Evolutionary conservation across 441 rosid species (phyloP).

Genomic region (Populus trichocarpa): DNA sequence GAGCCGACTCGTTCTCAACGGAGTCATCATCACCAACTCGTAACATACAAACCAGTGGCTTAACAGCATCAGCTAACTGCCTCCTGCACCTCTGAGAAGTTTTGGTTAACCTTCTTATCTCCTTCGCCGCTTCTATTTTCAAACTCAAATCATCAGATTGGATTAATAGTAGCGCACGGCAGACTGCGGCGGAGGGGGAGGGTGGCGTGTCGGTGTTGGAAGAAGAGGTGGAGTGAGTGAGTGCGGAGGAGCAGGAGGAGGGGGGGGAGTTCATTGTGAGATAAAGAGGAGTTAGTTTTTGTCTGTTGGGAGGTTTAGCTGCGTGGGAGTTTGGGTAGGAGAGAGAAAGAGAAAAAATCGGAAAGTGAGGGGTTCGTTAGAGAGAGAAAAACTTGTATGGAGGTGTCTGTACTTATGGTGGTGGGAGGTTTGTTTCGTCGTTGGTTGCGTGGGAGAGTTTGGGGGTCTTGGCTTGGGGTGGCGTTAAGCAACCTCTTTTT

Average conservation of each 20-base stretch:
- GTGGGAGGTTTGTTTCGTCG: neutral
- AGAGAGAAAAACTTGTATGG: neutral
- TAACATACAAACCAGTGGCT: slow-evolving; percentile 82
- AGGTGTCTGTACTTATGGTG: slow-evolving; percentile 11
- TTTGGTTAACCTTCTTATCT: slow-evolving; percentile 90
- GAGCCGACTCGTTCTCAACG: slow-evolving; percentile 56
- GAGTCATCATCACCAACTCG: slow-evolving; percentile 32
- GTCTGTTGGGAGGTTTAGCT: neutral
- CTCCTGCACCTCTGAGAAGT: slow-evolving; percentile 82
- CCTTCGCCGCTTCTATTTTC: slow-evolving; percentile 70
- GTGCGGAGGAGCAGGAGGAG: slow-evolving; percentile 14
- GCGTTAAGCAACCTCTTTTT: slow-evolving; percentile 46
- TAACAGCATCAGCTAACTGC: slow-evolving; percentile 57
- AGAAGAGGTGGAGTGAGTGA: slow-evolving; percentile 7
- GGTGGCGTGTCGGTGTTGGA: slow-evolving; percentile 44
- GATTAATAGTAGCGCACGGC: slow-evolving; percentile 46
- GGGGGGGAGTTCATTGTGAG: neutral
- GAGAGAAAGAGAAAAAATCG: neutral
- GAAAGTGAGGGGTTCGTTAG: neutral
- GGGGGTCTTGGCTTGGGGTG: slow-evolving; percentile 2
- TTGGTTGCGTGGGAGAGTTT: neutral
- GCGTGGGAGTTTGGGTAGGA: neutral
- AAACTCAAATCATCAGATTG: slow-evolving; percentile 47
- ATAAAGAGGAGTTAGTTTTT: neutral
- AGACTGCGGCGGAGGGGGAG: slow-evolving; percentile 35